Base-by-base conservation (phyloP, 2,329 filamentous ascomycete genomes). In the Monosporascus sp. region DNA sequence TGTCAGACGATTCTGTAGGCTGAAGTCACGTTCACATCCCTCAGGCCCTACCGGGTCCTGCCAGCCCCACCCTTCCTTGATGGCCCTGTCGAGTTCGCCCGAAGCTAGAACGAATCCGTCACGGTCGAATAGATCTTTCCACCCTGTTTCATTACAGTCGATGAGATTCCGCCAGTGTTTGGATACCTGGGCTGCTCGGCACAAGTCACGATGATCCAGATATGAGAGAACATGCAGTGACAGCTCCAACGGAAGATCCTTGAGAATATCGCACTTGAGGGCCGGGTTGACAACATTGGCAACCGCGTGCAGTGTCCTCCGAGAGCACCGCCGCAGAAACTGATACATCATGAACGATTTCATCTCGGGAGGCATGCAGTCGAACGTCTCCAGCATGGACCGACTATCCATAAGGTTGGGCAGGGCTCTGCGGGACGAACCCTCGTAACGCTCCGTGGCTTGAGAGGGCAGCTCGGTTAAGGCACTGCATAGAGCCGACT, bases 331-430 rank as follows among this genome's bases (percentile, higher is more conserved):
- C 53, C 90, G 87, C 25, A 99, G 80, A 52, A 99, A 84, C 67
- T 99, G 93, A 67, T 95, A 97, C 85, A 99, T 96, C 73, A 99
- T 87, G 67, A 96, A 96, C 0, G 88, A 89, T 72, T 99, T 94
- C 81, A 99, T 85, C 63, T 94, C 88, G 45, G 89, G 84, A 2
- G 93, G 91, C 79, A 99, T 88, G 7, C 88, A 82, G 68, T 97
- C 93, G 63, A 97, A 99, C 2, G 86, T 86, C 62, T 96, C 89
- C 17, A 99, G 74, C 78, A 99, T 89, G 17, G 80, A 82, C 7
- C 89, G 89, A n/a, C 93, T 88, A 62, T 95, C 89, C 72, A 92
- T 81, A 20, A 93, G 69, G 20, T 66, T 69, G 70, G 79, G 47
- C 59, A 64, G 53, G 49, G 57, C 51, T 48, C 59, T 37, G 59